Evolutionary conservation across 768 basidiomycete genomes (phyloP), one percentile per base, ranked within the genome.

Genomic region (Cubamyces sp.): DNA sequence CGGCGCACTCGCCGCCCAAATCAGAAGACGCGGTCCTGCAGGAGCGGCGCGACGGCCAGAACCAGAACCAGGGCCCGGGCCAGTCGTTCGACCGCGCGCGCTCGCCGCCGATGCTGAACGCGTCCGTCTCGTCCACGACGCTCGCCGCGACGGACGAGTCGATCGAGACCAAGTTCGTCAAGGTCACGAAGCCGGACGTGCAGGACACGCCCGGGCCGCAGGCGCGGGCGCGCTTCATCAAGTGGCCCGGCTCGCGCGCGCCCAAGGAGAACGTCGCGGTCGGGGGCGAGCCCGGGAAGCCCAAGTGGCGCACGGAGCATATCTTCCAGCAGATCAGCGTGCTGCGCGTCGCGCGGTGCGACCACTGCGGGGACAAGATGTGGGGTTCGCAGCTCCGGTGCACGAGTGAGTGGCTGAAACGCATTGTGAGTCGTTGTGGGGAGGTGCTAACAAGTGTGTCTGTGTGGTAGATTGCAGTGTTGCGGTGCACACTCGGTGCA

Each of bases 311-410:
- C 58, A 83, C 77, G 65, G 72, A 91, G 59, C 97, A 99, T 73
- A 83, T 82, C 64, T 98, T 98, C 81, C 91, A 94, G 70, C 94
- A 91, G 65, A 79, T 92, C 65, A 96, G 88, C 68, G 85, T 95
- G 28, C 78, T 98, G 60, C 85, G 96, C 40, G 91, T 97, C 60
- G 88, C 92, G 28, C 84, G 92, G 43, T 99, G 97, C 71, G 97
- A 98, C 69, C 90, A 96, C 57, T 99, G 97, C 71, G 89, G 88
- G 37, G 97, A 98, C 72, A 99, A 98, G 80, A 87, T 98, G 87
- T 99, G 96, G 95, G 96, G 96, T 7, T 86, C 95, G n/a, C 94
- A 96, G 71, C 81, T 92, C 55, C 88, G 92, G 34, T 99, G 97
- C 72, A 84, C 88, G 66, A 81, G 96, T 94, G 71, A 72, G 93